These are phyloP conservation scores for Marasmius tenuissimus DNA, from an alignment of 1,284 basidiomycete species.

Conservation along the genomic window DNA sequence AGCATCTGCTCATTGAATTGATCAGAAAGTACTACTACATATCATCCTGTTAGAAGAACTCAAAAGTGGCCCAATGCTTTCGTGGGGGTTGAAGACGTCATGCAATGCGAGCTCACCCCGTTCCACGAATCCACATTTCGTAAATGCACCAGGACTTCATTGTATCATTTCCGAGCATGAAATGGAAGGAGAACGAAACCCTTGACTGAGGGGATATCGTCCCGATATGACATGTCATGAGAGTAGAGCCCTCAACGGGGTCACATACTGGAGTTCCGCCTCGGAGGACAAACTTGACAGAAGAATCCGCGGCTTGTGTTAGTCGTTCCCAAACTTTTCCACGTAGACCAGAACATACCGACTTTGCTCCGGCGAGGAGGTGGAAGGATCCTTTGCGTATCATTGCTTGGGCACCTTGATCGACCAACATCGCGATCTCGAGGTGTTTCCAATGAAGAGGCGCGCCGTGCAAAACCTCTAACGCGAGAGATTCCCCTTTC, in stretches of 20 bases:
- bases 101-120: neutral
- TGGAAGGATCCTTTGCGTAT: constrained; percentile 38
- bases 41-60: too few relatives aligned
- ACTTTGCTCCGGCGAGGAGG: constrained; percentile 37
- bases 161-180: constrained; percentile 28
- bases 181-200: constrained; percentile 27
- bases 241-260: too few relatives aligned
- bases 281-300: neutral
- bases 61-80: too few relatives aligned
- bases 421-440: constrained; percentile 48
- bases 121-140: constrained; percentile 41
- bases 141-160: constrained; percentile 41
- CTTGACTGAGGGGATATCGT: neutral
- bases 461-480: constrained; percentile 40
- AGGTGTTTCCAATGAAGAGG: constrained; percentile 20
- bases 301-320: neutral
- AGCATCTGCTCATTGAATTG: too few relatives aligned
- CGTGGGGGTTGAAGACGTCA: neutral
- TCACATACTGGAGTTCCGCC: too few relatives aligned
- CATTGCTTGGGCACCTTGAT: constrained; percentile 36
- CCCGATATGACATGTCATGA: too few relatives aligned
- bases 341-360: constrained; percentile 36
- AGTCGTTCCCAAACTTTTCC: constrained; percentile 6
- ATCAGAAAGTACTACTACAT: too few relatives aligned
- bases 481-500: constrained; percentile 44